Conservation (phyloP, 2,329 filamentous ascomycete genomes). For the Calonectria pseudoturangicola region DNA sequence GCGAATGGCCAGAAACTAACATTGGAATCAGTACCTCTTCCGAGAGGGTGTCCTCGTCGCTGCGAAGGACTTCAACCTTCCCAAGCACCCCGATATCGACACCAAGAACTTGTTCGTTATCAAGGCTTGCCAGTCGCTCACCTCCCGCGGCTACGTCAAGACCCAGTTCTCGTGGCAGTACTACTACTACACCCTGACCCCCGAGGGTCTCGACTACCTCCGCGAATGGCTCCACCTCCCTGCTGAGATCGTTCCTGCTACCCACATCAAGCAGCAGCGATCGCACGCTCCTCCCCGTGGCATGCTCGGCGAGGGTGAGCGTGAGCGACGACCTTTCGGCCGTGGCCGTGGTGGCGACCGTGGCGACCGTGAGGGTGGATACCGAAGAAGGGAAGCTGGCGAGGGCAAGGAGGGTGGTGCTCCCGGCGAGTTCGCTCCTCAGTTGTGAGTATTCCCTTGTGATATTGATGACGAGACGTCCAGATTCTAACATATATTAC, state of each 20-base stretch:
- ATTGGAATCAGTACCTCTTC: slow-evolving; percentile 87
- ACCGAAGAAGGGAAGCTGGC: slow-evolving; percentile 91
- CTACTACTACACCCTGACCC: slow-evolving; percentile 99
- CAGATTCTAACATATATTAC: slow-evolving; percentile 60
- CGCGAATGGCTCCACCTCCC: slow-evolving; percentile 99
- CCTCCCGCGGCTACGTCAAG: slow-evolving; percentile 98
- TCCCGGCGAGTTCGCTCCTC: slow-evolving; percentile 92
- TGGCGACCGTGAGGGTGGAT: slow-evolving; percentile 91
- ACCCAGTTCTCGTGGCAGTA: slow-evolving; percentile 99
- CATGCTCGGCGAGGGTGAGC: slow-evolving; percentile 93
- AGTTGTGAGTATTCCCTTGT: slow-evolving; percentile 78
- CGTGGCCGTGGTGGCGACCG: slow-evolving; percentile 85
- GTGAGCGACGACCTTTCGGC: slow-evolving; percentile 89
- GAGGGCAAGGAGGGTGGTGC: slow-evolving; percentile 94
- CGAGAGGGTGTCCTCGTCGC: slow-evolving; percentile 94
- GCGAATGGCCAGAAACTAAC: slow-evolving; percentile 54
- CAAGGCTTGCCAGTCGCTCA: slow-evolving; percentile 99
- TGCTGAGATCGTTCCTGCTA: slow-evolving; percentile 99
- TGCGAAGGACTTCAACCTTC: slow-evolving; percentile 99
- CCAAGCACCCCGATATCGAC: slow-evolving; percentile 98
- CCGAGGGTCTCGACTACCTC: slow-evolving; percentile 99
- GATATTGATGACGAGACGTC: slow-evolving; percentile 6
- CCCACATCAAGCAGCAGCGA: slow-evolving; percentile 99
- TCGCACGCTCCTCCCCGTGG: slow-evolving; percentile 98
- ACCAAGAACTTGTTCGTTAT: slow-evolving; percentile 99